These are phyloP conservation scores for Amyloporia xantha DNA, from an alignment of 768 basidiomycete species.

Conservation along the genomic window DNA sequence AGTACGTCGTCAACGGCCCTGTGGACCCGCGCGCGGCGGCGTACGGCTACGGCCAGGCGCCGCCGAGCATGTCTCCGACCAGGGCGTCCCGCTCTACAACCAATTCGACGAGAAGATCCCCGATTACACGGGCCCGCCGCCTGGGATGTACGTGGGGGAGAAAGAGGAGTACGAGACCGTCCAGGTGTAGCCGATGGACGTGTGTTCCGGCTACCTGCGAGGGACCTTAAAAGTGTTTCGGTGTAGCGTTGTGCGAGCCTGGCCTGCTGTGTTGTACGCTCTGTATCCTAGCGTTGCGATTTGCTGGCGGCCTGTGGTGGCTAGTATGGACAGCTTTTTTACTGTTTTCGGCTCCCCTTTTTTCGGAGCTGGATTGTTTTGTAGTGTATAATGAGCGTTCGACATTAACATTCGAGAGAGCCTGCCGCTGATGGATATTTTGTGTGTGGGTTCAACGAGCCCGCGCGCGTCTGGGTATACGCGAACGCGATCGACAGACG, in stretches of 20 bases:
- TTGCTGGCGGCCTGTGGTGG: background rate
- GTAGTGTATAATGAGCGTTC: no score
- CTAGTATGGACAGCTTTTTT: background rate
- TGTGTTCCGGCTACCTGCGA: no score
- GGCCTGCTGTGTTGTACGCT: background rate
- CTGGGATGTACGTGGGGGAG: constrained; percentile 20
- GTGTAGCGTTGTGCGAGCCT: no score
- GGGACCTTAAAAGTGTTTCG: no score
- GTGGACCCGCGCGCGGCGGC: constrained; percentile 25
- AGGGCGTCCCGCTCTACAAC: constrained; percentile 37
- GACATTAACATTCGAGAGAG: no score
- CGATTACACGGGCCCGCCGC: constrained; percentile 19
- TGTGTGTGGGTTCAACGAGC: no score
- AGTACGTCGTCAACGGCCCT: constrained; percentile 35
- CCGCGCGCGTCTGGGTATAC: no score
- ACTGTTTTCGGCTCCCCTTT: no score
- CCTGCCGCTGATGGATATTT: no score
- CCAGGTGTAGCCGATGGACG: constrained; percentile 12
- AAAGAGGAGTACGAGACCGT: constrained; percentile 21
- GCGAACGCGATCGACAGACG: no score
- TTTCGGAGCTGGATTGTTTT: no score
- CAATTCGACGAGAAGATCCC: constrained; percentile 30
- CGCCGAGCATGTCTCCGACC: constrained; percentile 14
- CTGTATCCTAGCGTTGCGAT: background rate
- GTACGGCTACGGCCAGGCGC: constrained; percentile 20